Percentiles rank a stretch among this genome's conserved stretches.
Evolutionary conservation across 257 asterid species (phyloP).

Genomic region (Lycium barbarum): DNA sequence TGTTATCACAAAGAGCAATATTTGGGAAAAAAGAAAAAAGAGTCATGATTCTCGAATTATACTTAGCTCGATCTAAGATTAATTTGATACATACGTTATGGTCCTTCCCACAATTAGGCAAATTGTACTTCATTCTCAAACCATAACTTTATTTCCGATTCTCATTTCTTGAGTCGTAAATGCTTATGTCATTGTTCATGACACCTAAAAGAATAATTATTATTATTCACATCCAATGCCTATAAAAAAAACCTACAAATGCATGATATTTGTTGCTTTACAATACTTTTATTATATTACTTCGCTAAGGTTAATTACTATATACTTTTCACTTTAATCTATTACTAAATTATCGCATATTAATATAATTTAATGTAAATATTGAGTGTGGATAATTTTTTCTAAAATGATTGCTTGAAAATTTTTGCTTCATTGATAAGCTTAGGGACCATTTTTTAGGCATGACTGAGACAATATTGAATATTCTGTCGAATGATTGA

Average conservation of each 20-base stretch:
- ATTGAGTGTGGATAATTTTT: not conserved
- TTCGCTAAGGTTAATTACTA: no score
- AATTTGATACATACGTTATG: not conserved
- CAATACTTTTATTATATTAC: no score
- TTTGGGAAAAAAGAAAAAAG: not conserved
- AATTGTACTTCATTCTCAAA: no score
- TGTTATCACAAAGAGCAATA: not conserved
- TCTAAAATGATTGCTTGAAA: not conserved
- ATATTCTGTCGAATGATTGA: no score
- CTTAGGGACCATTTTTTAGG: not conserved
- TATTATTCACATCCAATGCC: no score
- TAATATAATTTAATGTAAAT: not conserved
- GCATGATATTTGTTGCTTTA: no score
- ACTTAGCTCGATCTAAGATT: not conserved
- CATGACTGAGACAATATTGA: no score
- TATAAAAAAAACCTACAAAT: no score
- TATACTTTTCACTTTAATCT: no score
- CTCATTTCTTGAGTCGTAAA: not conserved
- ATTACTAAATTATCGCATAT: no score
- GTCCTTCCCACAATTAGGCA: not conserved
- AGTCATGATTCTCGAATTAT: conserved; percentile 7
- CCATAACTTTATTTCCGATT: no score
- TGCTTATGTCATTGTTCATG: not conserved
- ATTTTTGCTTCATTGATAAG: not conserved
- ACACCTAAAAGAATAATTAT: not conserved